These are phyloP conservation scores for Pichia sp. DNA, from an alignment of 1,139 yeast genomes.

Conservation along the genomic window DNA sequence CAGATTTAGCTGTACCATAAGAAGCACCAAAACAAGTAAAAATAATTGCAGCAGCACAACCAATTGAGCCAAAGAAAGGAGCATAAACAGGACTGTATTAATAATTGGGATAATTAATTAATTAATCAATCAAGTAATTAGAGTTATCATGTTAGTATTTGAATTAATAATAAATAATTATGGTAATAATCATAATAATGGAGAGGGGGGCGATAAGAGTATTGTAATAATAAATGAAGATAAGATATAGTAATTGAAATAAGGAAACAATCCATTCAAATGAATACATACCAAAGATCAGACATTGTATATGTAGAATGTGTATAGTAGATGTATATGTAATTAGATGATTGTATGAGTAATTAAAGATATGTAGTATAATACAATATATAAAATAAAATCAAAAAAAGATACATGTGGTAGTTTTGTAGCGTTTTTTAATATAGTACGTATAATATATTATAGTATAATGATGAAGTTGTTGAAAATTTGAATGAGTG, in stretches of 20 bases:
- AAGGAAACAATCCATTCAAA: no score
- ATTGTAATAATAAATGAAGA: no score
- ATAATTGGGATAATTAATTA: background rate
- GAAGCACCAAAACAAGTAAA: slow-evolving; percentile 99
- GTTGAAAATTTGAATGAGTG: no score
- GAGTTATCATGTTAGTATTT: background rate
- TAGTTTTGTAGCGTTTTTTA: background rate
- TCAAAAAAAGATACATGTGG: no score
- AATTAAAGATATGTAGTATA: no score
- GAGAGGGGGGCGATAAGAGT: no score
- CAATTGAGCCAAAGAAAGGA: slow-evolving; percentile 95
- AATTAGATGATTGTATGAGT: no score
- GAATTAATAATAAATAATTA: no score
- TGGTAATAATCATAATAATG: background rate
- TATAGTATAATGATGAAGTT: no score
- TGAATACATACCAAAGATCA: slow-evolving; percentile 28
- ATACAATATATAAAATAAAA: no score
- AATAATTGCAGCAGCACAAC: slow-evolving; percentile 98
- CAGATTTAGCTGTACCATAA: slow-evolving; percentile 98
- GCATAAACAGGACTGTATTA: slow-evolving; percentile 64
- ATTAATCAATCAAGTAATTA: background rate
- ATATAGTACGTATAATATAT: background rate
- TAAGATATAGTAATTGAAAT: no score
- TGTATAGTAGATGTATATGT: no score
- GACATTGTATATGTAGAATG: slow-evolving; percentile 20